A percentile compares a stretch with the other conserved stretches of the same genome.
phyloP scores from a whole-genome alignment of 805 yeast species.

The Metschnikowia henanensis region DNA sequence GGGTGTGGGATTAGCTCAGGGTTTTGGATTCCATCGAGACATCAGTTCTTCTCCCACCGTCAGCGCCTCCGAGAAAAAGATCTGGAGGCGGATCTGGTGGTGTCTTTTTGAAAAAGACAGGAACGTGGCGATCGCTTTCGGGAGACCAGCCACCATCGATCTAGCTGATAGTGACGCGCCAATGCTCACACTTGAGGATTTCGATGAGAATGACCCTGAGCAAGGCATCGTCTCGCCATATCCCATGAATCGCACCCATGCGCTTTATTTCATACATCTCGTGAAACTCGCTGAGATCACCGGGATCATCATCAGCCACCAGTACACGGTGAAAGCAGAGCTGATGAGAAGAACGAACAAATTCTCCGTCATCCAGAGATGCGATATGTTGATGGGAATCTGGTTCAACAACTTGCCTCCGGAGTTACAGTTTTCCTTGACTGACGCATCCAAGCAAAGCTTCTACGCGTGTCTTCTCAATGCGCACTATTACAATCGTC shows the following conservation, averaged over 20 bases:
- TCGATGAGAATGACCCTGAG: conserved; percentile 52
- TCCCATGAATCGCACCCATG: conserved; percentile 48
- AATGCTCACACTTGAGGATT: conserved; percentile 67
- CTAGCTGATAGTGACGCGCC: conserved; percentile 75
- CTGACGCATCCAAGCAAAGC: conserved; percentile 52
- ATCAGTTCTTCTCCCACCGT: conserved; percentile 40
- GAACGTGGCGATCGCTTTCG: conserved; percentile 67
- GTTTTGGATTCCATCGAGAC: conserved; percentile 71
- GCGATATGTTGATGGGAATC: conserved; percentile 74
- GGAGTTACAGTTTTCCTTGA: conserved; percentile 59
- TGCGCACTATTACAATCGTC: conserved; percentile 70
- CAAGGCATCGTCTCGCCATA: conserved; percentile 37
- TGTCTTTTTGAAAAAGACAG: conserved; percentile 69
- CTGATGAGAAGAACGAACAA: conserved; percentile 45
- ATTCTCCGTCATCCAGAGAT: conserved; percentile 54
- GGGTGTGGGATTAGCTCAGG: conserved; percentile 71
- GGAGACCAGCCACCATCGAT: conserved; percentile 68
- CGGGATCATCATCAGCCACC: conserved; percentile 67
- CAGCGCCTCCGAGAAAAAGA: conserved; percentile 41
- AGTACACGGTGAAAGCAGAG: conserved; percentile 69
- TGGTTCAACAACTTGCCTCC: conserved; percentile 73
- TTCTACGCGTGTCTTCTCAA: conserved; percentile 60
- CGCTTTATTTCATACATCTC: conserved; percentile 58
- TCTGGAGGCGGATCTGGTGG: conserved; percentile 79
- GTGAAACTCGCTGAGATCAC: conserved; percentile 70